Conservation (phyloP, 176 grass and related monocot genomes). For the Bromus sterilis region DNA sequence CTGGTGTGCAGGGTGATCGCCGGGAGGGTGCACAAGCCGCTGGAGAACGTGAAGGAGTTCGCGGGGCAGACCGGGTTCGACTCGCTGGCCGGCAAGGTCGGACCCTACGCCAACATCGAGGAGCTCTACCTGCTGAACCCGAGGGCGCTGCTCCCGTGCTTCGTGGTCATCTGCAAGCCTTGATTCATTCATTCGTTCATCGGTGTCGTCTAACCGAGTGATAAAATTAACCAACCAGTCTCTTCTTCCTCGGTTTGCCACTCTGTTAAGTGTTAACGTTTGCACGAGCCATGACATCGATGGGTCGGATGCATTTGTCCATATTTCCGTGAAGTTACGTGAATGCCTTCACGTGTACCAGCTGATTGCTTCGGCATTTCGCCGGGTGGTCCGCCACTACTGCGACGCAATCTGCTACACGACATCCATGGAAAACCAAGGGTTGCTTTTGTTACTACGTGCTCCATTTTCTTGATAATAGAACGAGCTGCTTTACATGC, state of each 20-base stretch:
- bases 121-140: conserved; percentile 91
- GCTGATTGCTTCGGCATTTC: neutral
- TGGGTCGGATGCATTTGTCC: conserved; percentile 7
- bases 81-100: conserved; percentile 84
- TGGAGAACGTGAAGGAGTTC: conserved; percentile 74
- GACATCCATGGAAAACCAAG: neutral
- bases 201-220: neutral
- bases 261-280: conserved; percentile 17
- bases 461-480: neutral
- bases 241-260: conserved; percentile 9
- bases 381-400: neutral
- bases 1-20: conserved; percentile 90
- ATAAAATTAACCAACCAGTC: conserved; percentile 30
- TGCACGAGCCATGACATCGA: conserved; percentile 6
- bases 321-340: conserved; percentile 7
- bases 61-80: conserved; percentile 72
- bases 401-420: neutral
- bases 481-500: neutral
- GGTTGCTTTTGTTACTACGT: too few relatives aligned
- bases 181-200: too few relatives aligned
- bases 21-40: conserved; percentile 78
- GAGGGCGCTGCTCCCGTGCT: conserved; percentile 82
- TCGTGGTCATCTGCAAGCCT: conserved; percentile 81
- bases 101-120: conserved; percentile 83
- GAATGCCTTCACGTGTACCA: conserved; percentile 4